Evolutionary conservation across 1,139 yeast genomes (phyloP).

Genomic region (Yamadazyma aaseri): DNA sequence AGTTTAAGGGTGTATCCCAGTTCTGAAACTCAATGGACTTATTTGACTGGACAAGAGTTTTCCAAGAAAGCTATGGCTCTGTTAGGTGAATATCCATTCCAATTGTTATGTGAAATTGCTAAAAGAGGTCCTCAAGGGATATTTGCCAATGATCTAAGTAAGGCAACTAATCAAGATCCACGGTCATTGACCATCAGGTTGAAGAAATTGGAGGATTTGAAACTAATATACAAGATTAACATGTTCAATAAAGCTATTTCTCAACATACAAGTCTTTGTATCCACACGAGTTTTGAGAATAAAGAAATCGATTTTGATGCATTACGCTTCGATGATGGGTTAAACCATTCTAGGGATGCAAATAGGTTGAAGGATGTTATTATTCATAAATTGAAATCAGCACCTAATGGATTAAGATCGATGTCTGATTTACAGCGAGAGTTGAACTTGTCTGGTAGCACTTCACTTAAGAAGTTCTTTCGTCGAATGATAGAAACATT

Average conservation of each 20-base stretch:
- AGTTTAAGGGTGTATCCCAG: slow-evolving; percentile 31
- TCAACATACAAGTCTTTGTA: slow-evolving; percentile 50
- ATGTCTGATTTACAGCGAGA: slow-evolving; percentile 64
- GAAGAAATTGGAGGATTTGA: slow-evolving; percentile 49
- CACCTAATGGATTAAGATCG: slow-evolving; percentile 69
- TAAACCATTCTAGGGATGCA: slow-evolving; percentile 32
- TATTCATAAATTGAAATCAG: slow-evolving; percentile 55
- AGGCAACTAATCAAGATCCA: slow-evolving; percentile 65
- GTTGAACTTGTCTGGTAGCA: slow-evolving; percentile 47
- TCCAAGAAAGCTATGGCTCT: slow-evolving; percentile 31
- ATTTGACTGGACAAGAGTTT: slow-evolving; percentile 37
- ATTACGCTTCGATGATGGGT: slow-evolving; percentile 24
- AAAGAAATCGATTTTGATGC: slow-evolving; percentile 36
- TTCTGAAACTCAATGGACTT: slow-evolving; percentile 41
- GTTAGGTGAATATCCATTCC: slow-evolving; percentile 44
- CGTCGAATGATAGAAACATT: slow-evolving; percentile 52
- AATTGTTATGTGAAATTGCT: slow-evolving; percentile 50
- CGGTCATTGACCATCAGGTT: slow-evolving; percentile 66
- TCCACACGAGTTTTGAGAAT: slow-evolving; percentile 43
- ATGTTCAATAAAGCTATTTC: slow-evolving; percentile 42
- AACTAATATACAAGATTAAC: slow-evolving; percentile 44
- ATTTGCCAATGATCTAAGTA: slow-evolving; percentile 54
- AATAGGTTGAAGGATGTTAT: slow-evolving; percentile 34
- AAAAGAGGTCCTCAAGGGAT: slow-evolving; percentile 55
- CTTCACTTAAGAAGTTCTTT: slow-evolving; percentile 48